Evolutionary conservation across 371 early-diverging fungal genomes (phyloP).

Genomic region (Rhizomucor pusillus): DNA sequence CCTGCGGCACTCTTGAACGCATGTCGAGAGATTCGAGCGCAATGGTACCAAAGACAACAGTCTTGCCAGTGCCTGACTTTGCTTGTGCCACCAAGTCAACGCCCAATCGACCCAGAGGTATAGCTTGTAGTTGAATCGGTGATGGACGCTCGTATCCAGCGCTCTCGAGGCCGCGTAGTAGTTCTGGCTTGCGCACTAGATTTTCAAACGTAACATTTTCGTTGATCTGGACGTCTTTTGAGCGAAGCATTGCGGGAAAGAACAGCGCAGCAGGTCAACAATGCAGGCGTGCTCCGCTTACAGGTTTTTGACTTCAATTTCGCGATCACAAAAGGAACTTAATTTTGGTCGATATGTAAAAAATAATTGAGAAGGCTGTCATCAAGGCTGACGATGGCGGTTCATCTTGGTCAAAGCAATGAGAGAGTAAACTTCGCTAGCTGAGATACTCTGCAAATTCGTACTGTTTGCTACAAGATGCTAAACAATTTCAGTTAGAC

Average conservation of each 20-base stretch:
- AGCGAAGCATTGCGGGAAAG: conserved; percentile 11
- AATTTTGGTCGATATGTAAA: too few species aligned
- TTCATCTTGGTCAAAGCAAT: too few species aligned
- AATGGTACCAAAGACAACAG: conserved; percentile 93
- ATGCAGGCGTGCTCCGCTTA: too few species aligned
- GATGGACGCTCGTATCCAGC: conserved; percentile 71
- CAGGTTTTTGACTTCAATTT: too few species aligned
- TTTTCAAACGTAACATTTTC: conserved; percentile 59
- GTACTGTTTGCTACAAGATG: too few species aligned
- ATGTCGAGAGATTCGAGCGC: conserved; percentile 75
- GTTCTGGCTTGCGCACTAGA: conserved; percentile 41
- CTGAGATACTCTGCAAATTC: too few species aligned
- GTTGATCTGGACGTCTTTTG: conserved; percentile 58
- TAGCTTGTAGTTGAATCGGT: conserved; percentile 88
- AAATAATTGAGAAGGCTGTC: too few species aligned
- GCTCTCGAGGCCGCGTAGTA: conserved; percentile 51
- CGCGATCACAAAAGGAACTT: too few species aligned
- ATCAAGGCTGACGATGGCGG: too few species aligned
- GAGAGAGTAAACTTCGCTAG: too few species aligned
- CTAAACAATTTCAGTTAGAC: too few species aligned
- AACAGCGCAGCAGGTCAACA: too few species aligned
- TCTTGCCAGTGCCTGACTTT: conserved; percentile 97
- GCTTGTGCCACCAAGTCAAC: conserved; percentile 90
- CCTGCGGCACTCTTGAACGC: conserved; percentile 23
- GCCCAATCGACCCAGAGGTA: conserved; percentile 77